Conservation (phyloP, 257 asterid species). For the Gentiana straminea region DNA sequence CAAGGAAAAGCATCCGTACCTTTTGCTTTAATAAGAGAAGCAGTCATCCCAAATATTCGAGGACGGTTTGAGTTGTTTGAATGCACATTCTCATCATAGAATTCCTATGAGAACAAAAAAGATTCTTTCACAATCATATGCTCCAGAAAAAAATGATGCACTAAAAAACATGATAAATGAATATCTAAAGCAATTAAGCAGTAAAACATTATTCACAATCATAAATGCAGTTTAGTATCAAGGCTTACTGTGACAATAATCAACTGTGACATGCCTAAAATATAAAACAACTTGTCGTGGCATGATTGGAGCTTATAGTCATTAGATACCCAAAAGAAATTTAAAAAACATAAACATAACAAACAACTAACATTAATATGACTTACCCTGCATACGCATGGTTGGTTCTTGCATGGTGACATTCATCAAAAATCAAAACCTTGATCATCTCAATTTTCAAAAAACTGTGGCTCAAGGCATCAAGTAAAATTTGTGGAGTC, state of each 20-base stretch:
- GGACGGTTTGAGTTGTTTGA: conserved; percentile 34
- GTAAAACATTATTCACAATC: too few relatives aligned
- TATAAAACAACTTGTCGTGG: too few relatives aligned
- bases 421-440: conserved; percentile 78
- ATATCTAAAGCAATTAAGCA: too few relatives aligned
- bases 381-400: conserved; percentile 58
- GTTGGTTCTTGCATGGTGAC: conserved; percentile 71
- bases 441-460: conserved; percentile 45
- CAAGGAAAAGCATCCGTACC: conserved; percentile 22
- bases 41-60: conserved; percentile 89
- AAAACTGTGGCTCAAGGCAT: conserved; percentile 60
- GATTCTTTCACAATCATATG: neutral
- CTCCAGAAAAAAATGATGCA: neutral
- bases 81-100: conserved; percentile 39
- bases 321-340: too few relatives aligned
- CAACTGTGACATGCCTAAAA: too few relatives aligned
- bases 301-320: too few relatives aligned
- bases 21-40: conserved; percentile 89
- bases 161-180: too few relatives aligned
- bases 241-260: too few relatives aligned
- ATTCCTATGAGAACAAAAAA: conserved; percentile 35
- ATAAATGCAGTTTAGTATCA: too few relatives aligned
- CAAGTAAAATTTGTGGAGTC: conserved; percentile 73
- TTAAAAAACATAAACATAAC: too few relatives aligned
- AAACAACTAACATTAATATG: too few relatives aligned